Conservation (phyloP, 2,329 filamentous ascomycete genomes). For the Mollisia scopiformis region DNA sequence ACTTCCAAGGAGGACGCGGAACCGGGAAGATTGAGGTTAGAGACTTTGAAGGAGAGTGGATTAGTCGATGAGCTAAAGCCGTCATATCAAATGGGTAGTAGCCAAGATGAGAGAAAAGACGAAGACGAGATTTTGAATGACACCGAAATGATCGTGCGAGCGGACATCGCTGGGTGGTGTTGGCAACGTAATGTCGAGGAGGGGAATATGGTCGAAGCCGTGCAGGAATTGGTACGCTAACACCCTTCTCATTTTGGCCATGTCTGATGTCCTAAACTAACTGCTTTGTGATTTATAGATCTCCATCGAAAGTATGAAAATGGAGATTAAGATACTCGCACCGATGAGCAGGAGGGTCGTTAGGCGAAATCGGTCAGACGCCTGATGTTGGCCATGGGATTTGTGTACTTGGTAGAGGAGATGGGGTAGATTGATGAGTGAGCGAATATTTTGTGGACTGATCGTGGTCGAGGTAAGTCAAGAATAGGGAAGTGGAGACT, state of each 20-base stretch:
- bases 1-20: not conserved
- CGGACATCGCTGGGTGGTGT: not conserved
- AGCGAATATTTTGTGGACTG: too few relatives aligned
- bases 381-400: too few relatives aligned
- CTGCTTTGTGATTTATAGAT: not conserved
- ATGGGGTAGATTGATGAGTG: too few relatives aligned
- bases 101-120: not conserved
- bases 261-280: too few relatives aligned
- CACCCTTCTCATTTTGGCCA: too few relatives aligned
- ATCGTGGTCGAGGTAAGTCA: too few relatives aligned
- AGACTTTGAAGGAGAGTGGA: not conserved
- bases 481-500: too few relatives aligned
- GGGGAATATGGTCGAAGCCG: constrained; percentile 49
- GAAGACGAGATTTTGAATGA: not conserved
- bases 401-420: too few relatives aligned
- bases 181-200: constrained; percentile 44
- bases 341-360: too few relatives aligned
- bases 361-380: too few relatives aligned
- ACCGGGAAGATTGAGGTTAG: constrained; percentile 1
- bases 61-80: constrained; percentile 40
- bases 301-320: constrained; percentile 65
- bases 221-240: constrained; percentile 40
- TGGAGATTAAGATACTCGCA: constrained; percentile 63
- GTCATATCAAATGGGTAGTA: constrained; percentile 45
- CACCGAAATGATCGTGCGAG: too few relatives aligned